phyloP scores from a whole-genome alignment of 2,329 filamentous ascomycete species.

The Didymosphaeria variabile region DNA sequence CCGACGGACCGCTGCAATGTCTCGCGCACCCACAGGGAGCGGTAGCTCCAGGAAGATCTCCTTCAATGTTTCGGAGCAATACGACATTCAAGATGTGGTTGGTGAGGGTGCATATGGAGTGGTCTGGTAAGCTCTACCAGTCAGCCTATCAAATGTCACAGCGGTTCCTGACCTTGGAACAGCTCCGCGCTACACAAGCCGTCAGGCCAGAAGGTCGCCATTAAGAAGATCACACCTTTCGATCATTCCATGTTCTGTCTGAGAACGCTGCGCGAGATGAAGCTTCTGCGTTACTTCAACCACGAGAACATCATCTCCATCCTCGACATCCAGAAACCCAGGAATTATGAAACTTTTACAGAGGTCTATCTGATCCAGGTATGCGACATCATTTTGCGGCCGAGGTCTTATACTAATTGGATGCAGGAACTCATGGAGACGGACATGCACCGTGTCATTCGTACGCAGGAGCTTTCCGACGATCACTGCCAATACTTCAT shows the following conservation, averaged over 20 bases:
- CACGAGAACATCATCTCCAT: slow-evolving; percentile 99
- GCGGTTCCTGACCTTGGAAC: slow-evolving; percentile 30
- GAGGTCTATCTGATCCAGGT: slow-evolving; percentile 99
- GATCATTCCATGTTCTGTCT: slow-evolving; percentile 99
- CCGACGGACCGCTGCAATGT: slow-evolving; percentile 41
- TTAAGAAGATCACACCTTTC: slow-evolving; percentile 99
- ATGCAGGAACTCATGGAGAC: slow-evolving; percentile 97
- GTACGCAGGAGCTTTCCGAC: slow-evolving; percentile 97
- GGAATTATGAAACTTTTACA: slow-evolving; percentile 94
- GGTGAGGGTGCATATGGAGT: slow-evolving; percentile 98
- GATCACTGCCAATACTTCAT: slow-evolving; percentile 99
- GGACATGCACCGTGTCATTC: slow-evolving; percentile 98
- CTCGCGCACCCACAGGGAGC: slow-evolving; percentile 51
- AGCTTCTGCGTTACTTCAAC: slow-evolving; percentile 97
- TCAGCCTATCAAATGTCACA: slow-evolving; percentile 12
- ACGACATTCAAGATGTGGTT: slow-evolving; percentile 99
- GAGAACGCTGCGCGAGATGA: slow-evolving; percentile 97
- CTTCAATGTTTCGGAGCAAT: slow-evolving; percentile 99
- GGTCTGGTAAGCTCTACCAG: slow-evolving; percentile 77
- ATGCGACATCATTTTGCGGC: neutral
- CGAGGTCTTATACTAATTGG: slow-evolving; percentile 21
- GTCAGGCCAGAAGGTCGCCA: slow-evolving; percentile 96
- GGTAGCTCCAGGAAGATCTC: slow-evolving; percentile 86
- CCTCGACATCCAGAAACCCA: slow-evolving; percentile 96
- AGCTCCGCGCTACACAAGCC: slow-evolving; percentile 98